Percentiles rank a stretch among this genome's conserved stretches.
These are phyloP conservation scores for Talaromyces atroroseus DNA, from an alignment of 2,329 filamentous ascomycete genomes.

Conservation along the genomic window DNA sequence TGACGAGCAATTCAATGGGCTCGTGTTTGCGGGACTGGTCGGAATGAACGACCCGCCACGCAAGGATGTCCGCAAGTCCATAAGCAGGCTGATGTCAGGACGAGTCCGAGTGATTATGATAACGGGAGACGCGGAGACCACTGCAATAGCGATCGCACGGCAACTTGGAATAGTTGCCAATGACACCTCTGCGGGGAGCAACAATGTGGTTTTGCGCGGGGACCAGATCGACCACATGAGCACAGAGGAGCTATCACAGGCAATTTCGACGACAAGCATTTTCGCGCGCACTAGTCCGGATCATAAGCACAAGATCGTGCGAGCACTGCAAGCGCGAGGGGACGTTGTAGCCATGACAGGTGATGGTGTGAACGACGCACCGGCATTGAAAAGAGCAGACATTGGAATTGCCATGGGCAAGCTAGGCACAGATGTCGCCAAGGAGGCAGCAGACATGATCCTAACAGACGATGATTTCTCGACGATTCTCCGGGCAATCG, in stretches of 20 bases:
- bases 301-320: constrained; percentile 96
- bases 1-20: constrained; percentile 68
- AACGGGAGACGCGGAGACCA: constrained; percentile 92
- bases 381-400: constrained; percentile 92
- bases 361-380: constrained; percentile 95
- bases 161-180: constrained; percentile 89
- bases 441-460: constrained; percentile 87
- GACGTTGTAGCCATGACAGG: constrained; percentile 99
- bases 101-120: constrained; percentile 99
- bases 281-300: constrained; percentile 96
- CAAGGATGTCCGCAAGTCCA: constrained; percentile 82
- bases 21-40: constrained; percentile 86
- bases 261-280: constrained; percentile 83
- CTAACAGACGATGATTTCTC: constrained; percentile 86
- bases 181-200: constrained; percentile 44
- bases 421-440: constrained; percentile 92
- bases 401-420: constrained; percentile 97
- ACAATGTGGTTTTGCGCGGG: constrained; percentile 67
- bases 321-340: constrained; percentile 81
- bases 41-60: constrained; percentile 97
- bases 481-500: constrained; percentile 87
- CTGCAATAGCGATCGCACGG: constrained; percentile 85
- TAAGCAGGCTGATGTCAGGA: constrained; percentile 82
- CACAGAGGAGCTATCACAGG: constrained; percentile 73
- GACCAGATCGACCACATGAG: constrained; percentile 93